Conservation (phyloP, 306 rosid genomes). For the Prunus fruticosa region DNA sequence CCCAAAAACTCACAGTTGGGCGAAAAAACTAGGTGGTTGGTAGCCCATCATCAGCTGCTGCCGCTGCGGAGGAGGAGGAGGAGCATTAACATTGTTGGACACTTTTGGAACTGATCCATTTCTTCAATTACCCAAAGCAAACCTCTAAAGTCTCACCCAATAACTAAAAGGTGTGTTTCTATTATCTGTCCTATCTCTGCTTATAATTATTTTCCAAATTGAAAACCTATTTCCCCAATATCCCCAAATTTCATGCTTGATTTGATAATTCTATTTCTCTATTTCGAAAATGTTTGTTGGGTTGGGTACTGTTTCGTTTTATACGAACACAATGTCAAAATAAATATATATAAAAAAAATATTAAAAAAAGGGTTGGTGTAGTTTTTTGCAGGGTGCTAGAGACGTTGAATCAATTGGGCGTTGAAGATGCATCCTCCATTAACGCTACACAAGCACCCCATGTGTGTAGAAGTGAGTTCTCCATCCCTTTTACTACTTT, state of each 20-base stretch:
- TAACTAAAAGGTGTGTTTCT: too few relatives aligned
- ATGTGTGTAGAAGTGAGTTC: slow-evolving; percentile 85
- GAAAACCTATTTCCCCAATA: not conserved
- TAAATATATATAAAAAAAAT: too few relatives aligned
- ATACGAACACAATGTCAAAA: not conserved
- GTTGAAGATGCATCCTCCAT: slow-evolving; percentile 76
- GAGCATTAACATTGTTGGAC: too few relatives aligned
- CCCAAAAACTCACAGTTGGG: too few relatives aligned
- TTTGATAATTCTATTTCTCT: not conserved
- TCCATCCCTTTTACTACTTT: not conserved
- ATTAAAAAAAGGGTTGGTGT: not conserved
- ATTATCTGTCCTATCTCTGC: too few relatives aligned
- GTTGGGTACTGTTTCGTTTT: not conserved
- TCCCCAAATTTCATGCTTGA: not conserved
- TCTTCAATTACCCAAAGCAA: too few relatives aligned
- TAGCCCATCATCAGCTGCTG: too few relatives aligned
- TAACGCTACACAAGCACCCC: slow-evolving; percentile 91
- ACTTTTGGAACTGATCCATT: too few relatives aligned
- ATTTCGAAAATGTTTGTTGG: not conserved
- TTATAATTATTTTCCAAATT: not conserved
- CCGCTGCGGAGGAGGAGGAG: too few relatives aligned
- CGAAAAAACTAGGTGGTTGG: too few relatives aligned
- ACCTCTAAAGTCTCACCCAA: too few relatives aligned
- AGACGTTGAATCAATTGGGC: slow-evolving; percentile 23
- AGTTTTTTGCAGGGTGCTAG: slow-evolving; percentile 24